Conservation (phyloP, 1,139 yeast genomes). For the Magnusiomyces paraingens region DNA sequence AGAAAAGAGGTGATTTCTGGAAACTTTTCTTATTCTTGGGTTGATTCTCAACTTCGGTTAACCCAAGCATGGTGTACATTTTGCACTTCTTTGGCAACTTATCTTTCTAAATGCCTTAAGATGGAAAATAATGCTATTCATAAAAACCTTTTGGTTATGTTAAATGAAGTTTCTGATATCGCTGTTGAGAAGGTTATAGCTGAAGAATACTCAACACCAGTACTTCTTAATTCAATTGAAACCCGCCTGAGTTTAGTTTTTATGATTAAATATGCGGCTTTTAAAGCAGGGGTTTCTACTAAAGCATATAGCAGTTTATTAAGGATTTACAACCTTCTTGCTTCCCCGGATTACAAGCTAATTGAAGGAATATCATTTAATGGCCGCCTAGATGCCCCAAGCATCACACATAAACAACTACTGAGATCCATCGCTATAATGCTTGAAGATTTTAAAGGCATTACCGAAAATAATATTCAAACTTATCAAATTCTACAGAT, state of each 20-base stretch:
- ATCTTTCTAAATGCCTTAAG: constrained; percentile 31
- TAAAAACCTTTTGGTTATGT: constrained; percentile 34
- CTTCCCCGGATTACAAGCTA: constrained; percentile 23
- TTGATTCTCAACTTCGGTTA: constrained; percentile 60
- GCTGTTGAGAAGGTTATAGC: constrained; percentile 48
- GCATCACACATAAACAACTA: constrained; percentile 10
- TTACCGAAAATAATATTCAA: background rate
- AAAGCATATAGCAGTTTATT: constrained; percentile 17
- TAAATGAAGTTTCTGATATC: constrained; percentile 37
- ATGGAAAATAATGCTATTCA: constrained; percentile 12
- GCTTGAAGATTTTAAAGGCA: constrained; percentile 22
- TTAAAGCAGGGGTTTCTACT: constrained; percentile 22
- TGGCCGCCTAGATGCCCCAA: constrained; percentile 8
- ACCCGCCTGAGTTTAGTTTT: constrained; percentile 68
- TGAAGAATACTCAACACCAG: constrained; percentile 47
- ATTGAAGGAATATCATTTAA: constrained; percentile 15
- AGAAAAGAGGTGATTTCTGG: constrained; percentile 52
- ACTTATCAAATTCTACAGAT: constrained; percentile 21
- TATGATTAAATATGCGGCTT: constrained; percentile 48
- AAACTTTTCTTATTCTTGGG: constrained; percentile 57
- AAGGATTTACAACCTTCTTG: constrained; percentile 22
- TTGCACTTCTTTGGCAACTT: constrained; percentile 51
- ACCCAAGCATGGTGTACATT: constrained; percentile 77
- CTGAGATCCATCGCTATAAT: constrained; percentile 17
- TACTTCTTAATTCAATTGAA: constrained; percentile 47